These are phyloP conservation scores for Colletotrichum phormii DNA, from an alignment of 2,329 filamentous ascomycete genomes.

Conservation along the genomic window DNA sequence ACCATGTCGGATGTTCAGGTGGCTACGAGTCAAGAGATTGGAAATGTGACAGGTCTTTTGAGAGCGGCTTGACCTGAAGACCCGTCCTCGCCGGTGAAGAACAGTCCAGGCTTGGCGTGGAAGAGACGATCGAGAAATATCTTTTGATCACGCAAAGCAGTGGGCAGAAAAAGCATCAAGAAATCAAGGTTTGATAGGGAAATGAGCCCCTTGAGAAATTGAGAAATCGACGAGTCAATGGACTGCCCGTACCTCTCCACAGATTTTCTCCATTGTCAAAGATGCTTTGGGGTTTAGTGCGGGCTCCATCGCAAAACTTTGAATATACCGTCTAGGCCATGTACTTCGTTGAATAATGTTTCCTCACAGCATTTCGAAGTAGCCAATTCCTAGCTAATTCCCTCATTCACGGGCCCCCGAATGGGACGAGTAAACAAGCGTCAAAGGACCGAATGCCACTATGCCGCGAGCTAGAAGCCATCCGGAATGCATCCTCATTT, in stretches of 20 bases:
- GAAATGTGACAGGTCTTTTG: background rate
- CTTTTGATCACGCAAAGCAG: background rate
- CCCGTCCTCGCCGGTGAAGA: background rate
- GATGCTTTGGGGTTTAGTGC: background rate
- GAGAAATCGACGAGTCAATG: background rate
- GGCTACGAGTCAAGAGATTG: slow-evolving; percentile 9
- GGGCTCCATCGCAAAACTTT: background rate
- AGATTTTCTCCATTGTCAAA: background rate
- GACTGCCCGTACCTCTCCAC: background rate
- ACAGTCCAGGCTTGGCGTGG: background rate
- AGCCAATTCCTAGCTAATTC: background rate
- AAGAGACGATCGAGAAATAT: background rate
- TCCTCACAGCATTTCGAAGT: background rate
- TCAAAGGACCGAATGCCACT: background rate
- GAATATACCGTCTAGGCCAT: background rate
- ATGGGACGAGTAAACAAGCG: background rate
- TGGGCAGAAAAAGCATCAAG: background rate
- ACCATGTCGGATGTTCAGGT: background rate
- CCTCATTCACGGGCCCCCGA: background rate
- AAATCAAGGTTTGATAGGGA: background rate
- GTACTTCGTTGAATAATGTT: background rate
- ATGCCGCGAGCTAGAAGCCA: background rate
- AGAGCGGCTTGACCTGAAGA: background rate
- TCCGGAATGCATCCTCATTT: background rate
- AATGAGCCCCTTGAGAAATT: background rate